phyloP scores from a whole-genome alignment of 2,329 filamentous ascomycete species.

The Fusarium sp. region DNA sequence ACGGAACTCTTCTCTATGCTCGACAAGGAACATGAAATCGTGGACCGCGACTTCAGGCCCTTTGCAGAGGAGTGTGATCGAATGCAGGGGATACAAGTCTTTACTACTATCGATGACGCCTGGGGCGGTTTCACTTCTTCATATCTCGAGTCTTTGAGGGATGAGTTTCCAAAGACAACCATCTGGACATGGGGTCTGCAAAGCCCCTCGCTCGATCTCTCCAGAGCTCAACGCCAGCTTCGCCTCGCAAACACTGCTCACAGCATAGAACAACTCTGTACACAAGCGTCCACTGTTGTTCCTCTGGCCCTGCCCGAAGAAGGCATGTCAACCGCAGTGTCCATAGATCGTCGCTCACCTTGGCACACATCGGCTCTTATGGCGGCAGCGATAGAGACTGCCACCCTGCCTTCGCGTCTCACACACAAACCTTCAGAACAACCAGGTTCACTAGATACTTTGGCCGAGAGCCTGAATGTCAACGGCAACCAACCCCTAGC shows the following conservation, averaged over 20 bases:
- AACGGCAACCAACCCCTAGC: constrained; percentile 85
- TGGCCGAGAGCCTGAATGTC: constrained; percentile 76
- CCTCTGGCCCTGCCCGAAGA: constrained; percentile 75
- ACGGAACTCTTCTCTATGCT: constrained; percentile 79
- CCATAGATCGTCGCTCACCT: constrained; percentile 70
- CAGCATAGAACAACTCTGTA: constrained; percentile 74
- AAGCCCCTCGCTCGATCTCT: constrained; percentile 64
- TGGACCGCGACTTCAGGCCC: constrained; percentile 89
- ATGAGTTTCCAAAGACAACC: constrained; percentile 89
- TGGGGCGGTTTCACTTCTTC: constrained; percentile 82
- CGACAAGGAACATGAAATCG: constrained; percentile 83
- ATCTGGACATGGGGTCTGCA: constrained; percentile 91
- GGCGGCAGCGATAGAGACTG: constrained; percentile 80
- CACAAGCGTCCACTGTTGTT: constrained; percentile 80
- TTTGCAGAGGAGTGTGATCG: constrained; percentile 95
- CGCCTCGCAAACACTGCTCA: constrained; percentile 80
- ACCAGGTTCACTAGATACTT: constrained; percentile 66
- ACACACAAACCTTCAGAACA: constrained; percentile 56
- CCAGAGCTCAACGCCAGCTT: constrained; percentile 64
- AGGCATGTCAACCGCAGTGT: constrained; percentile 67
- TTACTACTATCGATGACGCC: constrained; percentile 78
- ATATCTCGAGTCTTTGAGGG: constrained; percentile 81
- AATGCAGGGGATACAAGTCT: constrained; percentile 86
- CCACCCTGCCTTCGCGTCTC: constrained; percentile 80
- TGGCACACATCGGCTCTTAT: constrained; percentile 88